phyloP scores from a whole-genome alignment of 176 grass and related monocot genomes.

The Chrysopogon serrulatus region DNA sequence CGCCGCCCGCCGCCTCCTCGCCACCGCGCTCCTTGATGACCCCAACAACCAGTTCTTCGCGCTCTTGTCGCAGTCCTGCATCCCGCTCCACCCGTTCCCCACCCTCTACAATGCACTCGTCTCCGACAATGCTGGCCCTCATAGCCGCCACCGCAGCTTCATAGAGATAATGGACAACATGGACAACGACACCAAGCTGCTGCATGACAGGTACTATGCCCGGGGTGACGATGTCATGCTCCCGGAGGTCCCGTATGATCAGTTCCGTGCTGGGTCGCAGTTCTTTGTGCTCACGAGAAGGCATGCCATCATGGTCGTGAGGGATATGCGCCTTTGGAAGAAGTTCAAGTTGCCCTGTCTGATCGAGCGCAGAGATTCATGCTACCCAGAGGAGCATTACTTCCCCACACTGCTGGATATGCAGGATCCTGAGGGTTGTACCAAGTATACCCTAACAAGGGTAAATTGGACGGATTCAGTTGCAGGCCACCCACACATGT shows the following conservation, averaged over 20 bases:
- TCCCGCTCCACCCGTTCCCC: constrained; percentile 80
- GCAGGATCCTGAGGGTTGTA: constrained; percentile 83
- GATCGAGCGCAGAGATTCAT: constrained; percentile 49
- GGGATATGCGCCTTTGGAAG: constrained; percentile 93
- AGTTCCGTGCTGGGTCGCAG: constrained; percentile 80
- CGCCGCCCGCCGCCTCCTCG: constrained; percentile 72
- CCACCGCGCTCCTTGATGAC: constrained; percentile 69
- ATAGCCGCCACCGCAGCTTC: constrained; percentile 66
- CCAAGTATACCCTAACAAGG: constrained; percentile 69
- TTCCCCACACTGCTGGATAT: constrained; percentile 92
- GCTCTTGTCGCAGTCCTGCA: constrained; percentile 78
- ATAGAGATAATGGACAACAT: constrained; percentile 86
- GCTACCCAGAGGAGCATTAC: constrained; percentile 95
- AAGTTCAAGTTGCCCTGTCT: constrained; percentile 89
- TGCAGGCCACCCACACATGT: constrained; percentile 74
- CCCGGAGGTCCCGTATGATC: constrained; percentile 73
- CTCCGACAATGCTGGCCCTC: constrained; percentile 40
- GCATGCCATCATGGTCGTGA: constrained; percentile 80
- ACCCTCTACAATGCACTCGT: constrained; percentile 59
- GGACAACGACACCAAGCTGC: constrained; percentile 52
- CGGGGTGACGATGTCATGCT: constrained; percentile 75
- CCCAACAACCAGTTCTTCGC: constrained; percentile 72
- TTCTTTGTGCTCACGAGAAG: constrained; percentile 81
- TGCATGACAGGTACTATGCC: constrained; percentile 81
- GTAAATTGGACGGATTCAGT: constrained; percentile 96